Percentiles rank a stretch among this genome's conserved stretches.
phyloP scores from a whole-genome alignment of 352 stramenopile genomes.

The Phytophthora pseudosyringae region DNA sequence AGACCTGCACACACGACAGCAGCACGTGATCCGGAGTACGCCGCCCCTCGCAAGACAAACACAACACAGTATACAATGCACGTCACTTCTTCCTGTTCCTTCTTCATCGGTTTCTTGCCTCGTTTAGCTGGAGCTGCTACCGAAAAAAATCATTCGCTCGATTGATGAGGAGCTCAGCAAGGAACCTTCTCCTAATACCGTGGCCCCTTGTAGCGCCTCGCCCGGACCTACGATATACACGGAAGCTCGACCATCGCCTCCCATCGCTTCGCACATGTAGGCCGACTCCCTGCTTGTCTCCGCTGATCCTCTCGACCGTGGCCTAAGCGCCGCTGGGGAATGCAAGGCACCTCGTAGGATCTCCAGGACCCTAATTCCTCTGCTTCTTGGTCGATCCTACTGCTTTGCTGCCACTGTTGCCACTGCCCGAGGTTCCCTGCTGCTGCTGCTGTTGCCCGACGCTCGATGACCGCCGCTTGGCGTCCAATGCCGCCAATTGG shows the following conservation, averaged over 20 bases:
- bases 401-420: slow-evolving; percentile 51
- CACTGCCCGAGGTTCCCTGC: slow-evolving; percentile 34
- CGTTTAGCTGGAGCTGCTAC: slow-evolving; percentile 28
- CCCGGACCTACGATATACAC: slow-evolving; percentile 27
- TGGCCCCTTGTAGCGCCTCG: slow-evolving; percentile 7
- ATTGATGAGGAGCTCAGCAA: slow-evolving; percentile 23
- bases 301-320: slow-evolving; percentile 15
- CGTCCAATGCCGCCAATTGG: slow-evolving; percentile 79
- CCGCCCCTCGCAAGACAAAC: slow-evolving; percentile 6
- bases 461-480: slow-evolving; percentile 68
- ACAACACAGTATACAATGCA: slow-evolving; percentile 36
- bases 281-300: background rate
- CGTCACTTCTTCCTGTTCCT: slow-evolving; percentile 16
- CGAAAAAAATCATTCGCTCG: slow-evolving; percentile 14
- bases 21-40: background rate
- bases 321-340: slow-evolving; percentile 11
- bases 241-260: slow-evolving; percentile 23
- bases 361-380: slow-evolving; percentile 47
- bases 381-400: slow-evolving; percentile 68
- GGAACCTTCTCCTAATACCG: slow-evolving; percentile 14
- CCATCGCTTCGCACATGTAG: slow-evolving; percentile 20
- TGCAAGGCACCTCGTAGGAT: slow-evolving; percentile 18
- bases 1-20: slow-evolving; percentile 19
- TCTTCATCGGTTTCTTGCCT: slow-evolving; percentile 35
- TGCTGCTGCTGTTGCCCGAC: slow-evolving; percentile 40